Evolutionary conservation across 192 early-diverging fungal genomes (phyloP).

Genomic region (Coemansia sp.): DNA sequence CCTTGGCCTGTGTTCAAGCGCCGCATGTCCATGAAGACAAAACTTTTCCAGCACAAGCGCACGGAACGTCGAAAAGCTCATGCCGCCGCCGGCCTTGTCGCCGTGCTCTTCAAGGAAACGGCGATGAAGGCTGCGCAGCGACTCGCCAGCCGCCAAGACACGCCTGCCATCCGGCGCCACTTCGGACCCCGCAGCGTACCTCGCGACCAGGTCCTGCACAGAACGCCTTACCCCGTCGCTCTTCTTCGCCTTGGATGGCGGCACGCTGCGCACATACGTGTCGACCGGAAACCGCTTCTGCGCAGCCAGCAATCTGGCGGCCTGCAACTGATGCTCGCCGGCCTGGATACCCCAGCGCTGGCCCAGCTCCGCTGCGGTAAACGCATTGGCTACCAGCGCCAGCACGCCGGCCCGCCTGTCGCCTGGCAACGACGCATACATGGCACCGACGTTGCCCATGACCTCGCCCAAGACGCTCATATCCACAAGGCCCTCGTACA

Average conservation of each 20-base stretch:
- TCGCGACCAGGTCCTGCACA: conserved; percentile 8
- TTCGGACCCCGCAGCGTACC: conserved; percentile 3
- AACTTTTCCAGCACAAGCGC: conserved; percentile 19
- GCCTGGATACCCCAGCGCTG: conserved; percentile 16
- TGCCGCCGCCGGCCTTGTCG: not conserved
- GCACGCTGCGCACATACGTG: conserved; percentile 1
- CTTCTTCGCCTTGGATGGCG: conserved; percentile 20
- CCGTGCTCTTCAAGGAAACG: conserved; percentile 16
- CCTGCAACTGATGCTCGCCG: conserved; percentile 29
- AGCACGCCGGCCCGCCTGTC: conserved; percentile 18
- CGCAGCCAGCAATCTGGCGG: conserved; percentile 11
- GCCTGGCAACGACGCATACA: conserved; percentile 14
- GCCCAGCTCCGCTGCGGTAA: conserved; percentile 21
- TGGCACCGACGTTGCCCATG: conserved; percentile 16
- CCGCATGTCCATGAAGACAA: conserved; percentile 1
- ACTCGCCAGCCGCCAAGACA: not conserved
- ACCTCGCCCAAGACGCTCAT: conserved; percentile 8
- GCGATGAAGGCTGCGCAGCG: conserved; percentile 23
- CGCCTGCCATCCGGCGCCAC: not conserved
- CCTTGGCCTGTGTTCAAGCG: too few relatives aligned
- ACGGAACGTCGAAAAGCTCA: conserved; percentile 31
- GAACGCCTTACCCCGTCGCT: conserved; percentile 5
- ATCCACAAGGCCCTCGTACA: not conserved
- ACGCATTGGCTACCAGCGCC: conserved; percentile 20
- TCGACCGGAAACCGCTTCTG: conserved; percentile 10